Conservation (phyloP, 78 protist species). For the Anaeramoeba ignava region DNA sequence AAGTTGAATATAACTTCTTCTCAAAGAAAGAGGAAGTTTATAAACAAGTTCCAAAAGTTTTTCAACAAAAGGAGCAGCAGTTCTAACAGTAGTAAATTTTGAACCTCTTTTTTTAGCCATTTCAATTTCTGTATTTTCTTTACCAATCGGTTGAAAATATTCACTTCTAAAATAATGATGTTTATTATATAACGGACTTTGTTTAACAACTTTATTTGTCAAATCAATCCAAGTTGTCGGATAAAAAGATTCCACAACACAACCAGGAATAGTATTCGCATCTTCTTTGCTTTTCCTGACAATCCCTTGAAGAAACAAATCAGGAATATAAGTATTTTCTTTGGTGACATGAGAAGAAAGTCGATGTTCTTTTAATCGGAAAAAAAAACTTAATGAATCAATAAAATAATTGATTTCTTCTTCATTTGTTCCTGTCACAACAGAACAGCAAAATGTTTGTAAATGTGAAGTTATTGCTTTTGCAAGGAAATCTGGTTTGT, state of each 20-base stretch:
- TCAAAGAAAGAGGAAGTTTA: not conserved
- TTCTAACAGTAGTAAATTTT: not conserved
- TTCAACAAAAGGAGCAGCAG: not conserved
- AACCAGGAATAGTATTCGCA: not conserved
- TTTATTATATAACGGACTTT: not conserved
- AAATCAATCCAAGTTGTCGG: not conserved
- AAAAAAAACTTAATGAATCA: not conserved
- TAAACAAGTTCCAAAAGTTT: not conserved
- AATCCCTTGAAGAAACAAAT: not conserved
- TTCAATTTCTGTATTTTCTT: no score
- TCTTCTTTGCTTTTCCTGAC: not conserved
- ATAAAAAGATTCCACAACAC: not conserved
- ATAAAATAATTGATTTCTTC: not conserved
- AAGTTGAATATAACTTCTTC: not conserved
- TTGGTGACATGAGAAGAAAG: not conserved
- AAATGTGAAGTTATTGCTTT: not conserved
- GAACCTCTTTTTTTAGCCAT: no score
- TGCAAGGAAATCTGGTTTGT: not conserved
- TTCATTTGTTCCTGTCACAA: not conserved
- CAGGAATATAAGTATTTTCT: not conserved
- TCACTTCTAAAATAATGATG: not conserved
- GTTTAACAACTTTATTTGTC: not conserved
- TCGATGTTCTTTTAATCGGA: not conserved
- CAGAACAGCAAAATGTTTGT: not conserved
- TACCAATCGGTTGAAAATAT: not conserved